These are phyloP conservation scores for Tolypocladium guangdongense DNA, from an alignment of 2,329 filamentous ascomycete species.

Conservation along the genomic window DNA sequence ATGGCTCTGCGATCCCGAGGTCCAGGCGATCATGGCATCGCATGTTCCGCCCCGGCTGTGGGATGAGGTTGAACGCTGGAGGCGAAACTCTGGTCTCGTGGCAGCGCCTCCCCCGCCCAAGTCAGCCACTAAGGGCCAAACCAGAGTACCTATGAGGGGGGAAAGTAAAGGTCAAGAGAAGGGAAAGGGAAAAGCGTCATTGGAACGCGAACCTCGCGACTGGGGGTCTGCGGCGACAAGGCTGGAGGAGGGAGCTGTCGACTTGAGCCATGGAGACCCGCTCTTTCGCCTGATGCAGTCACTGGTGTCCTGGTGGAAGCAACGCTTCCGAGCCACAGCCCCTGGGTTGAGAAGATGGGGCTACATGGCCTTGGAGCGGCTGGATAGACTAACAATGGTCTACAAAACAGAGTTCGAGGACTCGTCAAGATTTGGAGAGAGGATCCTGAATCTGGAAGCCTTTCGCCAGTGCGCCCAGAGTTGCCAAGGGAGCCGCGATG, in stretches of 20 bases:
- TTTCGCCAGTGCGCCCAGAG: slow-evolving; percentile 59
- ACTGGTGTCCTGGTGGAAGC: slow-evolving; percentile 80
- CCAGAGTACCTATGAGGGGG: slow-evolving; percentile 14
- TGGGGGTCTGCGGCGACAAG: slow-evolving; percentile 62
- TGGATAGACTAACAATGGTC: slow-evolving; percentile 63
- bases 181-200: slow-evolving; percentile 10
- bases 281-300: slow-evolving; percentile 64
- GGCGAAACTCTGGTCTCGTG: slow-evolving; percentile 53
- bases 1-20: slow-evolving; percentile 68
- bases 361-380: slow-evolving; percentile 66
- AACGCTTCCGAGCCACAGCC: slow-evolving; percentile 64
- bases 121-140: slow-evolving; percentile 10
- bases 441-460: slow-evolving; percentile 51
- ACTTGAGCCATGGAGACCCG: slow-evolving; percentile 77
- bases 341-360: slow-evolving; percentile 82
- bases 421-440: slow-evolving; percentile 61
- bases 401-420: slow-evolving; percentile 55
- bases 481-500: slow-evolving; percentile 74
- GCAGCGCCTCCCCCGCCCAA: slow-evolving; percentile 21
- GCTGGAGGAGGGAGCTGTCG: slow-evolving; percentile 57
- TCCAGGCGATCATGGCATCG: slow-evolving; percentile 67
- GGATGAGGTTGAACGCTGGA: slow-evolving; percentile 66
- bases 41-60: slow-evolving; percentile 58
- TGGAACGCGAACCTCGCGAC: slow-evolving; percentile 36
- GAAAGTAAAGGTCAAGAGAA: slow-evolving; percentile 23